phyloP scores from a whole-genome alignment of 1,284 basidiomycete genomes.

The Marasmius tenuissimus region DNA sequence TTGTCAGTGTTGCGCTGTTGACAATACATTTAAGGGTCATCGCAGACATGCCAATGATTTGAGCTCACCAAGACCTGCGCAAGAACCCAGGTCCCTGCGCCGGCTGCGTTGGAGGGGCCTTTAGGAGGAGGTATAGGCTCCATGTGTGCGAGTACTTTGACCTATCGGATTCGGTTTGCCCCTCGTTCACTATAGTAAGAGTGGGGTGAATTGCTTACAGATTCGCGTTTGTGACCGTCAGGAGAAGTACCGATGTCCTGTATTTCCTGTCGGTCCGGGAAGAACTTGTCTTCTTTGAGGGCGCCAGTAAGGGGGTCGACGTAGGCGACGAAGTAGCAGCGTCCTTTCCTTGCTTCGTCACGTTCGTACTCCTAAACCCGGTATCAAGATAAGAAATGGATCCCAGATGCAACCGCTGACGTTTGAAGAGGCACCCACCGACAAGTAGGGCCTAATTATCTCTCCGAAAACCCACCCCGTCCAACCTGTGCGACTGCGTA shows the following conservation, averaged over 20 bases:
- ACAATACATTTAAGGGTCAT: background rate
- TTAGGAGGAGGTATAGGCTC: background rate
- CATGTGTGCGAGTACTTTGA: no score
- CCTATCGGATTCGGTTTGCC: no score
- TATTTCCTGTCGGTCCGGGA: constrained; percentile 1
- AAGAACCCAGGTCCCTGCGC: background rate
- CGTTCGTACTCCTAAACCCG: background rate
- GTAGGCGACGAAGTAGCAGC: constrained; percentile 5
- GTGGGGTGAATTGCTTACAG: background rate
- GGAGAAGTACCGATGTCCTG: background rate
- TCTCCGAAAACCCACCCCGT: constrained; percentile 8
- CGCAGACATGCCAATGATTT: background rate
- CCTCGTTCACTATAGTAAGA: background rate
- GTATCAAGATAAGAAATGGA: background rate
- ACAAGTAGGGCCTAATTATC: constrained; percentile 1
- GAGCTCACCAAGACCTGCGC: constrained; percentile 1
- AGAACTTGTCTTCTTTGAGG: constrained; percentile 1
- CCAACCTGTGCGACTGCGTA: background rate
- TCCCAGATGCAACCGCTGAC: background rate
- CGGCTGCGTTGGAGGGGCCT: background rate
- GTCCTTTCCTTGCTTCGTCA: background rate
- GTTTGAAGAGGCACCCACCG: background rate
- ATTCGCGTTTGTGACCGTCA: background rate
- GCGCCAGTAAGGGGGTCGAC: constrained; percentile 2
- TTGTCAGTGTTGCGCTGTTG: background rate